These are phyloP conservation scores for Nakaseomyces glabratus DNA, from an alignment of 1,139 yeast species.

Conservation along the genomic window DNA sequence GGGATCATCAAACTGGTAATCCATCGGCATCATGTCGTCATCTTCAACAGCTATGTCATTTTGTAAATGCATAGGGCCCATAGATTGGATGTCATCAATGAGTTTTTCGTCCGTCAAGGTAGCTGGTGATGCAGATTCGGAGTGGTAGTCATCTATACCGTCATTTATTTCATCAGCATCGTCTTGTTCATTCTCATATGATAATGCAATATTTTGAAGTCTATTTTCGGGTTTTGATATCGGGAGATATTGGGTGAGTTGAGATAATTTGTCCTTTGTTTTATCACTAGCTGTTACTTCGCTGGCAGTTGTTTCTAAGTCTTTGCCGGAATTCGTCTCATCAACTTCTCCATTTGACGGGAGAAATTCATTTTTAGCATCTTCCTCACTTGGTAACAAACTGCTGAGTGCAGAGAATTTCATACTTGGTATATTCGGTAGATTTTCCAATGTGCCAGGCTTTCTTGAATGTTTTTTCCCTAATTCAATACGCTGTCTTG, in stretches of 20 bases:
- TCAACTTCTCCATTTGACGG: constrained; percentile 13
- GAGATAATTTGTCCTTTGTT: constrained; percentile 6
- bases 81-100: neutral
- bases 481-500: constrained; percentile 22
- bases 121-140: constrained; percentile 7
- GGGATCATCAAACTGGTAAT: constrained; percentile 12
- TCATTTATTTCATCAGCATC: constrained; percentile 7
- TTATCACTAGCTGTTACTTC: constrained; percentile 7
- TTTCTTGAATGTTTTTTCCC: constrained; percentile 18
- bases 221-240: constrained; percentile 21
- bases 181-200: constrained; percentile 18
- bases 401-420: constrained; percentile 19
- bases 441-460: constrained; percentile 14
- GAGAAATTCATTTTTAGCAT: constrained; percentile 15
- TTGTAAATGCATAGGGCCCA: constrained; percentile 5
- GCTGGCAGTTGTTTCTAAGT: constrained; percentile 4
- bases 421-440: constrained; percentile 26
- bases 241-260: constrained; percentile 15
- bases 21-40: constrained; percentile 9
- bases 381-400: neutral
- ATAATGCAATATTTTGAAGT: constrained; percentile 24
- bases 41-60: constrained; percentile 4
- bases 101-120: neutral
- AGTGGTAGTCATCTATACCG: constrained; percentile 5
- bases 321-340: constrained; percentile 6